These are phyloP conservation scores for Phytophthora pinifolia DNA, from an alignment of 352 stramenopile genomes.

Conservation along the genomic window DNA sequence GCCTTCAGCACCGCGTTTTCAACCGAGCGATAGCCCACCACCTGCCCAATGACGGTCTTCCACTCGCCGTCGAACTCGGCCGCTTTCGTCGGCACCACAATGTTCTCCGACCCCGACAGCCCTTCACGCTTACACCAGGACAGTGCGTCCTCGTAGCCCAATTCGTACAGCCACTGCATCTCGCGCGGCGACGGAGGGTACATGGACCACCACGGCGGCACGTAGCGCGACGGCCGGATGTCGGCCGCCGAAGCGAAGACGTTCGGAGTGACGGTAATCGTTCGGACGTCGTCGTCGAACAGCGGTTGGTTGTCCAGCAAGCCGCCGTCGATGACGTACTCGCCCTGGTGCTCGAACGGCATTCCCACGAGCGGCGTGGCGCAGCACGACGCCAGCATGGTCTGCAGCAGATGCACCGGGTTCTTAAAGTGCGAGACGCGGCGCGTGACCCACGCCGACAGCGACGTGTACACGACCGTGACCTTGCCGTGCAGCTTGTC, in stretches of 20 bases:
- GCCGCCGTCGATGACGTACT: constrained; percentile 61
- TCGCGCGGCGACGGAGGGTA: constrained; percentile 51
- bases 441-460: constrained; percentile 44
- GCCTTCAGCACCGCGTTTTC: constrained; percentile 20
- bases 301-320: constrained; percentile 60
- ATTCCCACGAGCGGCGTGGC: constrained; percentile 46
- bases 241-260: constrained; percentile 37
- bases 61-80: constrained; percentile 27
- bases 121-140: constrained; percentile 31
- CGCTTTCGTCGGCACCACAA: constrained; percentile 33
- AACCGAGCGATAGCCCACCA: constrained; percentile 30
- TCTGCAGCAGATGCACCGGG: constrained; percentile 40
- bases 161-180: constrained; percentile 54
- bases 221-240: constrained; percentile 64
- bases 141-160: constrained; percentile 52
- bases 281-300: constrained; percentile 35
- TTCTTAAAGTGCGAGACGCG: constrained; percentile 41
- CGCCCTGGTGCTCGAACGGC: constrained; percentile 50
- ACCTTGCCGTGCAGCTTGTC: constrained; percentile 30
- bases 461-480: constrained; percentile 55
- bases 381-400: constrained; percentile 57
- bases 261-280: constrained; percentile 34
- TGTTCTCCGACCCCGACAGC: constrained; percentile 11
- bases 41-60: constrained; percentile 29
- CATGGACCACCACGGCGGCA: constrained; percentile 63